Conservation (phyloP, 768 basidiomycete genomes). For the Macrolepiota albuminosa region DNA sequence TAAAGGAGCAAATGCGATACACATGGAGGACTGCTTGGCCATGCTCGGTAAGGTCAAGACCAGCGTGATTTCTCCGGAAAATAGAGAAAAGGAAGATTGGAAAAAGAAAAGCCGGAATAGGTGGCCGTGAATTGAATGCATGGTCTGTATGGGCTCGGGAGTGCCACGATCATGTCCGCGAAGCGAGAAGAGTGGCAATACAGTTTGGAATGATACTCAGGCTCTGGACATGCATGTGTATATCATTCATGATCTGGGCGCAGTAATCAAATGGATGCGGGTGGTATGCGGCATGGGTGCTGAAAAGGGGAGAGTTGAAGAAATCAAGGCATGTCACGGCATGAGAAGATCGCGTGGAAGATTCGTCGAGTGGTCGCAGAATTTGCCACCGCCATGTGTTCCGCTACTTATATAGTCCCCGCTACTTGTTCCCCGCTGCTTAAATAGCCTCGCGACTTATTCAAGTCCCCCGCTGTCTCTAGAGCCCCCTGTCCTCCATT, state of each 20-base stretch:
- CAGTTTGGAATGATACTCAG: constrained; percentile 13
- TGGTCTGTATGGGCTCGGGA: constrained; percentile 11
- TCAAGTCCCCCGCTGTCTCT: not conserved
- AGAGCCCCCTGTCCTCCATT: not conserved
- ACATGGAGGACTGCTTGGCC: constrained; percentile 2
- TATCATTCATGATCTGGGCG: constrained; percentile 12
- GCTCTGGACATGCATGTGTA: constrained; percentile 12
- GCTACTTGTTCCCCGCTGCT: not conserved
- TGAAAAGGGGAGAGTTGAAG: constrained; percentile 17
- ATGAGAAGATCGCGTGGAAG: constrained; percentile 29
- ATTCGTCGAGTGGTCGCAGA: constrained; percentile 11
- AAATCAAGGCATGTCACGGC: constrained; percentile 30
- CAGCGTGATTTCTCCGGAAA: constrained; percentile 15
- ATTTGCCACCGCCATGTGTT: constrained; percentile 36
- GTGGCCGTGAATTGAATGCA: constrained; percentile 12
- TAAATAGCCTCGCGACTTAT: constrained; percentile 3
- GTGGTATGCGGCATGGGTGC: constrained; percentile 16
- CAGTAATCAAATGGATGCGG: constrained; percentile 15
- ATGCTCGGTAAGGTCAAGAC: constrained; percentile 8
- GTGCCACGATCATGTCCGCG: constrained; percentile 34
- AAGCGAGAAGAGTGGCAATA: constrained; percentile 14
- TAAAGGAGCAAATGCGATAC: not conserved
- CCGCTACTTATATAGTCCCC: constrained; percentile 28
- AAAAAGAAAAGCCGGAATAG: constrained; percentile 14
- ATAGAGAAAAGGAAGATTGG: not conserved